phyloP scores from a whole-genome alignment of 306 rosid genomes.

The Gleditsia sinensis region DNA sequence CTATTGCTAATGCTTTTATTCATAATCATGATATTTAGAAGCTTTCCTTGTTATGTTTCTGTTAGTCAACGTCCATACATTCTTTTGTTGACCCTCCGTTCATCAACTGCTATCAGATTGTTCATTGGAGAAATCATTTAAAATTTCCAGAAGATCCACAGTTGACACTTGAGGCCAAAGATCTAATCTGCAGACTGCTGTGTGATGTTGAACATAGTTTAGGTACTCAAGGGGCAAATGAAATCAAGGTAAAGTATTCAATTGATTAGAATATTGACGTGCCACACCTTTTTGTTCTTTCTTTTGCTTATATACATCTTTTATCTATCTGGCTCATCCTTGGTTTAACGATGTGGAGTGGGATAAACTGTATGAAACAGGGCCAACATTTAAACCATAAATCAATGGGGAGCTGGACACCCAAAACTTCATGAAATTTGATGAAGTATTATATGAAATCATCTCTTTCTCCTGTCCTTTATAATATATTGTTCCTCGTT shows the following conservation, averaged over 20 bases:
- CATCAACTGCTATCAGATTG: slow-evolving; percentile 67
- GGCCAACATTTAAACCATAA: slow-evolving; percentile 94
- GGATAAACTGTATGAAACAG: slow-evolving; percentile 95
- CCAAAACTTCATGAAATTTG: slow-evolving; percentile 99
- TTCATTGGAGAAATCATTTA: slow-evolving; percentile 94
- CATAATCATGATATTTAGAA: slow-evolving; percentile 11
- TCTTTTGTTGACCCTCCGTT: slow-evolving; percentile 36
- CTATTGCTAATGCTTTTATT: not conserved
- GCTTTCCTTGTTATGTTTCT: slow-evolving; percentile 16
- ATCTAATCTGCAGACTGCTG: slow-evolving; percentile 86
- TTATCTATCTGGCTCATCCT: slow-evolving; percentile 84
- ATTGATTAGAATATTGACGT: slow-evolving; percentile 28
- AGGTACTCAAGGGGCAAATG: slow-evolving; percentile 82
- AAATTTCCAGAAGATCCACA: slow-evolving; percentile 86
- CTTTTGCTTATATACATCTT: slow-evolving; percentile 30
- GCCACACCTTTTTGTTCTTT: slow-evolving; percentile 15
- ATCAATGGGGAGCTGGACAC: slow-evolving; percentile 97
- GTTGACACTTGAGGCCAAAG: slow-evolving; percentile 86
- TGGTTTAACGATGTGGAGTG: slow-evolving; percentile 86
- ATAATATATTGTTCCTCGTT: not conserved
- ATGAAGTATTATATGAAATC: slow-evolving; percentile 66
- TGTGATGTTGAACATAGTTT: slow-evolving; percentile 94
- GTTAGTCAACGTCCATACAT: slow-evolving; percentile 24
- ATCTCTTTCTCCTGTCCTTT: slow-evolving; percentile 18
- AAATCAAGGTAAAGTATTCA: slow-evolving; percentile 69